Evolutionary conservation across 2,329 filamentous ascomycete species (phyloP).

Genomic region (Alternaria sp.): DNA sequence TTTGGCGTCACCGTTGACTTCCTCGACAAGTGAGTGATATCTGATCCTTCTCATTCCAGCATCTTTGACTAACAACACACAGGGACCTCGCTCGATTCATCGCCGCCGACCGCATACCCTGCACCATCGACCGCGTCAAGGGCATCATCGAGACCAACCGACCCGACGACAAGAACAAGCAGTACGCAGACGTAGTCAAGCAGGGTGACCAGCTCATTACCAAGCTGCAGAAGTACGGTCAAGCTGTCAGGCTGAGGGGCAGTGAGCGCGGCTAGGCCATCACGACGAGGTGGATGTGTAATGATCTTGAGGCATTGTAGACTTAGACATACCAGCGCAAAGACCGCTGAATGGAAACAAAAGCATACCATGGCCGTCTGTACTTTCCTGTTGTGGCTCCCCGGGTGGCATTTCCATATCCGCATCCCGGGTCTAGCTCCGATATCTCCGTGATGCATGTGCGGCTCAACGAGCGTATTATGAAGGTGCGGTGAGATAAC

Average conservation of each 20-base stretch:
- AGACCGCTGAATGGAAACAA: constrained; percentile 19
- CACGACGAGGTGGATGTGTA: constrained; percentile 19
- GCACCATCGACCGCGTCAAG: constrained; percentile 96
- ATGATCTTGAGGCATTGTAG: constrained; percentile 29
- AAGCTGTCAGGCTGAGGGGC: constrained; percentile 90
- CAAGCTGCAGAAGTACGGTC: constrained; percentile 98
- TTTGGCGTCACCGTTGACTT: constrained; percentile 98
- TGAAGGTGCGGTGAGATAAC: constrained; percentile 20
- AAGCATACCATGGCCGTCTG: constrained; percentile 5
- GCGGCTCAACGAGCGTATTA: constrained; percentile 8
- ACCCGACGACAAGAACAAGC: constrained; percentile 99
- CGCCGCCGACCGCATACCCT: constrained; percentile 89
- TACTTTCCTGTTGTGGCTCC: neutral
- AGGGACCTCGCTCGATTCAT: constrained; percentile 98
- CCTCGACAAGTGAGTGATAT: constrained; percentile 77
- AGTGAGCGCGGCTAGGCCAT: constrained; percentile 79
- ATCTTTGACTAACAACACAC: constrained; percentile 17
- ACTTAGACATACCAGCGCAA: constrained; percentile 28
- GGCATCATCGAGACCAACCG: constrained; percentile 98
- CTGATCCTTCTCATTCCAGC: neutral
- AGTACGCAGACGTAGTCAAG: constrained; percentile 97
- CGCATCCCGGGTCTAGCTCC: constrained; percentile 16
- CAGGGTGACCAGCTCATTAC: constrained; percentile 98
- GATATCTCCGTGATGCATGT: constrained; percentile 5
- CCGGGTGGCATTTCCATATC: constrained; percentile 15